Conservation (phyloP, 1,284 basidiomycete genomes). For the Lentinus polychrous region DNA sequence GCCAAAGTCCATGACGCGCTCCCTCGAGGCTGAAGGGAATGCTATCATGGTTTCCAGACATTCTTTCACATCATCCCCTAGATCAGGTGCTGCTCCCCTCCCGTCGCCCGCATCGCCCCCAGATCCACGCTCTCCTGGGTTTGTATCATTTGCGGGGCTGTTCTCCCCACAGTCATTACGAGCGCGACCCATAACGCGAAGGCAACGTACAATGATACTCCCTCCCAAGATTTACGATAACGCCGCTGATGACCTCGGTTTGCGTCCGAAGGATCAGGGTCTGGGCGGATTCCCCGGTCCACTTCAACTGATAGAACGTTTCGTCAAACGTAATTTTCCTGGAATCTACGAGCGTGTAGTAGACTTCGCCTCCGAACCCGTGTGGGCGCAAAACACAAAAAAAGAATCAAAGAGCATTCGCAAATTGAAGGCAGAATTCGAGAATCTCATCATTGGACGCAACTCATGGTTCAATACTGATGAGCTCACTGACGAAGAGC, state of each 20-base stretch:
- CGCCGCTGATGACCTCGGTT: constrained; percentile 11
- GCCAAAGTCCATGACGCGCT: constrained; percentile 12
- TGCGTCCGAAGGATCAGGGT: constrained; percentile 24
- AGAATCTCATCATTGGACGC: constrained; percentile 47
- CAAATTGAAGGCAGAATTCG: constrained; percentile 31
- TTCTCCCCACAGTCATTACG: background rate
- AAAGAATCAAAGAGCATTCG: constrained; percentile 13
- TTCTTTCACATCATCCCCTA: constrained; percentile 34
- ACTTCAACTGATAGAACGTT: constrained; percentile 24
- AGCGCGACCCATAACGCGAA: constrained; percentile 6
- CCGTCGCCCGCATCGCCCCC: constrained; percentile 13
- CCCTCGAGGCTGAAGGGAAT: constrained; percentile 9
- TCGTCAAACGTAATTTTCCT: constrained; percentile 30
- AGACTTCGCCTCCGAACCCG: constrained; percentile 4
- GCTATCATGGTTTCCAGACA: constrained; percentile 21
- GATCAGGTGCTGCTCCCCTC: constrained; percentile 24
- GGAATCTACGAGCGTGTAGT: constrained; percentile 27
- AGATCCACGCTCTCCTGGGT: background rate
- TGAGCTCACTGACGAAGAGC: constrained; percentile 59
- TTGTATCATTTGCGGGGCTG: background rate
- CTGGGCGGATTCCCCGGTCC: constrained; percentile 44
- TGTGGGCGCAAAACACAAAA: constrained; percentile 9
- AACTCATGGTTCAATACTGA: constrained; percentile 72
- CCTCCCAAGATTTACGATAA: constrained; percentile 8
- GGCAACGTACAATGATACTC: constrained; percentile 11